These are phyloP conservation scores for Pichia sp. DNA, from an alignment of 1,139 yeast genomes.

Conservation along the genomic window DNA sequence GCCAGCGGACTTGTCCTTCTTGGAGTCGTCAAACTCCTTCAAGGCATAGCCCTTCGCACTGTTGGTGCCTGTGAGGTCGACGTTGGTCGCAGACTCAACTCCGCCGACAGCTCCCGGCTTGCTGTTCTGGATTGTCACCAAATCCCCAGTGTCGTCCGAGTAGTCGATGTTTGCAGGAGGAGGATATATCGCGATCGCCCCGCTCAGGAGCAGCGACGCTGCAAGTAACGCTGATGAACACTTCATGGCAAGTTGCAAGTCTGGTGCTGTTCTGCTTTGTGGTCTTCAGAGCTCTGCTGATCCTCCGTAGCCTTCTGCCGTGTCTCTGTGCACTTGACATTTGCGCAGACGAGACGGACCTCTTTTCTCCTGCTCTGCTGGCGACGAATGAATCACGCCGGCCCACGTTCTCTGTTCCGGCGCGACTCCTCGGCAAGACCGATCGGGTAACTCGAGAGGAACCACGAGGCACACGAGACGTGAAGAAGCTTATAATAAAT, in stretches of 20 bases:
- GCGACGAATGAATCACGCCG: no score
- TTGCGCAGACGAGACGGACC: no score
- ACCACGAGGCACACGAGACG: not conserved
- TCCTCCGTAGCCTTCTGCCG: no score
- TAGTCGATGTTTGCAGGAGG: slow-evolving; percentile 19
- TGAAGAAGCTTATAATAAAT: not conserved
- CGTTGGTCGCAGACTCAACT: not conserved
- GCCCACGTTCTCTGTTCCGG: no score
- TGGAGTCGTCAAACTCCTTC: not conserved
- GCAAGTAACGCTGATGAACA: not conserved
- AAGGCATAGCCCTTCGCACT: not conserved
- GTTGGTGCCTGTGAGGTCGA: not conserved
- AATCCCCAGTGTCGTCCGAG: slow-evolving; percentile 12
- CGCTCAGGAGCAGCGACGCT: slow-evolving; percentile 1
- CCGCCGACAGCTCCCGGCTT: not conserved
- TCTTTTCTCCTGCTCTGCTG: no score
- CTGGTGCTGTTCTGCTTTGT: no score
- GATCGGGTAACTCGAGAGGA: not conserved
- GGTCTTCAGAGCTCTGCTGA: no score
- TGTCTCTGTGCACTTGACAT: no score
- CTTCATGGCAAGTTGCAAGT: slow-evolving; percentile 3
- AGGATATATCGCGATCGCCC: slow-evolving; percentile 26
- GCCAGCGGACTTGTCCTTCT: not conserved
- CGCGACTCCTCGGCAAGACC: no score
- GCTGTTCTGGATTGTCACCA: slow-evolving; percentile 28